Conservation (phyloP, 177 flowering plant species). For the Vitis hybrid region DNA sequence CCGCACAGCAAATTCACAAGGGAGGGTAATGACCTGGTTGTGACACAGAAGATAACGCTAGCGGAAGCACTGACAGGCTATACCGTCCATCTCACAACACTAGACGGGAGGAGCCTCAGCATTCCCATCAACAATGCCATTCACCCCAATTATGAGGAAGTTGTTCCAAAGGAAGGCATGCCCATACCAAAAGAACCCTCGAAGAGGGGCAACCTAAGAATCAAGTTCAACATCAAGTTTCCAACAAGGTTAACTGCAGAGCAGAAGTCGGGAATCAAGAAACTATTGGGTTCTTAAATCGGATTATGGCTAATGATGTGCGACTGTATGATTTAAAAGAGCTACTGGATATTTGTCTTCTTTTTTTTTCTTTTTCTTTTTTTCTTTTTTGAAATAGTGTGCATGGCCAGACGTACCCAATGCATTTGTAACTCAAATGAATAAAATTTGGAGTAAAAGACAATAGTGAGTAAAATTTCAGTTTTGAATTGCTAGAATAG, state of each 20-base stretch:
- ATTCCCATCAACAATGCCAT: conserved; percentile 64
- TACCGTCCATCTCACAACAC: conserved; percentile 58
- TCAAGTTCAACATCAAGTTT: conserved; percentile 72
- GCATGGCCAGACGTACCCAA: no score
- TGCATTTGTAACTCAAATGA: no score
- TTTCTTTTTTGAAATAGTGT: no score
- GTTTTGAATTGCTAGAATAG: no score
- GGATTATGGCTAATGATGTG: no score
- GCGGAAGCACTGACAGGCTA: conserved; percentile 68
- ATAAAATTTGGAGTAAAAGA: no score
- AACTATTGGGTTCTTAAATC: conserved; percentile 28
- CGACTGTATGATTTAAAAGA: no score
- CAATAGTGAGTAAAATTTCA: no score
- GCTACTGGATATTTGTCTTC: no score
- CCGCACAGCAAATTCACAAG: conserved; percentile 63
- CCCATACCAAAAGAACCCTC: conserved; percentile 72
- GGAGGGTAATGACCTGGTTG: conserved; percentile 66
- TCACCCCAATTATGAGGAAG: conserved; percentile 60
- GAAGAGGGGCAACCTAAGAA: conserved; percentile 62
- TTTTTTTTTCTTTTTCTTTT: no score
- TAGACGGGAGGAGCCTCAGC: conserved; percentile 66
- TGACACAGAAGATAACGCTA: conserved; percentile 52
- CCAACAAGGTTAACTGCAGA: conserved; percentile 58
- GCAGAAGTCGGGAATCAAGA: conserved; percentile 65
- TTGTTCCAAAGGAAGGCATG: conserved; percentile 75